Conservation (phyloP, 164 flowering plant genomes). For the Euptelea pleiosperma region DNA sequence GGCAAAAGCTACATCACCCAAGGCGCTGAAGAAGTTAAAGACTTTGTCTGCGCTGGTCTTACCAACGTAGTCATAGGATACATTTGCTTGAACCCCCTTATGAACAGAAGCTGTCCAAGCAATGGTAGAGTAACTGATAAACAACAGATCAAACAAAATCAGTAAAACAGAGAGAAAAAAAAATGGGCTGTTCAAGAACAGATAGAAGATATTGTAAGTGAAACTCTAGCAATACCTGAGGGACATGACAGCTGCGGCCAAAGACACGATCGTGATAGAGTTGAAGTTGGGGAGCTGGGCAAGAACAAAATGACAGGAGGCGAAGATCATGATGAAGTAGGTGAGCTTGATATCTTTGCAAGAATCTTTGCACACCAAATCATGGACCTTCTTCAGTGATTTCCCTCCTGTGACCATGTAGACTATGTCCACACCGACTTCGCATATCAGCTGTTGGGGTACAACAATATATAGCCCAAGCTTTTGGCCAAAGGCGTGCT, state of each 20-base stretch:
- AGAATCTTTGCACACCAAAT: constrained; percentile 22
- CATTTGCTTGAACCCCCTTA: constrained; percentile 41
- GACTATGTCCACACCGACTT: constrained; percentile 53
- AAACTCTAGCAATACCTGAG: constrained; percentile 38
- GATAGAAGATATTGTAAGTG: background rate
- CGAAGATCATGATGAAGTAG: constrained; percentile 61
- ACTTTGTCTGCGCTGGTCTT: constrained; percentile 27
- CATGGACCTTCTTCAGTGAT: constrained; percentile 55
- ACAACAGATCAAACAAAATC: background rate
- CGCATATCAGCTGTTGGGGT: constrained; percentile 54
- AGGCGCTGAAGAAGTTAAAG: constrained; percentile 45
- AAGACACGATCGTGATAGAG: constrained; percentile 51
- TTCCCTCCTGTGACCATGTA: constrained; percentile 73
- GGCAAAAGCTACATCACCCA: constrained; percentile 64
- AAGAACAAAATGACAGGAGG: constrained; percentile 49
- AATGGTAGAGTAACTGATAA: constrained; percentile 49
- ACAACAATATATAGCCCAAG: constrained; percentile 55
- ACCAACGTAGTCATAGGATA: constrained; percentile 31
- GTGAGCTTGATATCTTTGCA: constrained; percentile 46
- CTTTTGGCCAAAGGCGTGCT: constrained; percentile 58
- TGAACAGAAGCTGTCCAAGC: constrained; percentile 47
- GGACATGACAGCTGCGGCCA: constrained; percentile 71
- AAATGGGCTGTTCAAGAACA: background rate
- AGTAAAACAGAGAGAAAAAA: background rate
- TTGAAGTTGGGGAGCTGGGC: constrained; percentile 64